Base-by-base conservation (phyloP, 768 basidiomycete species). In the Arthromyces matolae region DNA sequence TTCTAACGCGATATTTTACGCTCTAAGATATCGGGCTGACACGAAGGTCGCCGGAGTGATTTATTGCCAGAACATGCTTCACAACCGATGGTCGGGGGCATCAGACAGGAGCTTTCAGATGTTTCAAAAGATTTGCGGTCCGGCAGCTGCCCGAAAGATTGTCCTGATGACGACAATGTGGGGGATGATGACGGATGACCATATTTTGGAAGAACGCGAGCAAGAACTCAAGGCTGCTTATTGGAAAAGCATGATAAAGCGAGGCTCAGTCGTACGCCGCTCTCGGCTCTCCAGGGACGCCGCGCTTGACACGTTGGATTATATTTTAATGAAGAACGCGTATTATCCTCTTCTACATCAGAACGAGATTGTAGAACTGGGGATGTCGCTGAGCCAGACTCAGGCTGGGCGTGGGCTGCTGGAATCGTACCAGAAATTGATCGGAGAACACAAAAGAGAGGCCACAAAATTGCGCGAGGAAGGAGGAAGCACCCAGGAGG, bases 131-230 rank as follows among this genome's bases (percentile, higher is more conserved):
- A 47, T 73, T 14, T 73, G 72, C 32, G 72, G 71, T 4, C 25
- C 56, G 8, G 18, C 51, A 3, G 55, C 62, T 6, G 42, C 66
- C 22, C 53, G 14, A 28, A 68, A 67, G 16, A 57, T 67, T 4
- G 52, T 63, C 16, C 50, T 73, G 12, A 56, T 65, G n/a, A 73
- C 71, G 1, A 72, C 66, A 1, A 70, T 68, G 64, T 72, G 70
- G 72, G 60, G 57, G 13, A 60, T 41, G 18, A 62, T 63, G 27
- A 22, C 1, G 4, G 8, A 10, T 1, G 13, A 51, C 8, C 52
- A 32, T n/a, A 49, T 14, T 3, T 20, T 44, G 7, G 40, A 22
- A 2, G 49, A 48, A 20, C 53, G 61, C 7, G 66, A 70, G 37
- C 7, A 14, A 36, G 38, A 47, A 22, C 37, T 47, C 19, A 39